Percentiles rank a stretch among this genome's conserved stretches.
Evolutionary conservation across 345 rosid genomes (phyloP).

Genomic region (Atalantia buxifolia): DNA sequence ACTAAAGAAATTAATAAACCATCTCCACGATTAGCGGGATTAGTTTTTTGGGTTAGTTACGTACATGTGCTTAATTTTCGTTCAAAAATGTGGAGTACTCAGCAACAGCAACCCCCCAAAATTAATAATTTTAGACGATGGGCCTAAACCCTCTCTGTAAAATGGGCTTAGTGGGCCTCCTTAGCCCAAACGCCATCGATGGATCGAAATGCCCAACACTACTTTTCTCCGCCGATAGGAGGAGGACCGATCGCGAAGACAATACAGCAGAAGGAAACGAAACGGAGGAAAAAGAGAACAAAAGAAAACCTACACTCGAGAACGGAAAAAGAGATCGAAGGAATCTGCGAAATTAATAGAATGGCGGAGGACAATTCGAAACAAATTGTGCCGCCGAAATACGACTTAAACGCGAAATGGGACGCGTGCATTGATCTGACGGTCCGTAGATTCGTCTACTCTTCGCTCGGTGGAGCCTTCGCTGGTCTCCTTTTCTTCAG

Average conservation of each 20-base stretch:
- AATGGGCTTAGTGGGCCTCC: background rate
- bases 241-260: background rate
- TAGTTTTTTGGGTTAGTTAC: background rate
- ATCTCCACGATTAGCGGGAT: background rate
- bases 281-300: background rate
- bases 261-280: background rate
- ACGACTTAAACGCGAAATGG: constrained; percentile 78
- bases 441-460: constrained; percentile 75
- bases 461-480: constrained; percentile 78
- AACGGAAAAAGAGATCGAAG: background rate
- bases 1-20: background rate
- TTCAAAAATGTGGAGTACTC: too few species aligned
- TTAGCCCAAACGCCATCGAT: background rate
- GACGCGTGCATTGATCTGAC: constrained; percentile 89
- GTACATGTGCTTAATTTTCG: background rate
- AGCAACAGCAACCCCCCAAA: background rate
- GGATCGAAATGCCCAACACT: background rate
- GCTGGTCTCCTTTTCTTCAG: constrained; percentile 88
- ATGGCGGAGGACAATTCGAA: constrained; percentile 36
- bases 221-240: background rate
- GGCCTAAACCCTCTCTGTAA: background rate
- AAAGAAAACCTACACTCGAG: background rate
- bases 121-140: too few species aligned
- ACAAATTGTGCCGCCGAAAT: constrained; percentile 28
- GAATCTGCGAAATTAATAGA: background rate